Base-by-base conservation (phyloP, 1,284 basidiomycete species). In the Pseudozyma tsukubaensis region DNA sequence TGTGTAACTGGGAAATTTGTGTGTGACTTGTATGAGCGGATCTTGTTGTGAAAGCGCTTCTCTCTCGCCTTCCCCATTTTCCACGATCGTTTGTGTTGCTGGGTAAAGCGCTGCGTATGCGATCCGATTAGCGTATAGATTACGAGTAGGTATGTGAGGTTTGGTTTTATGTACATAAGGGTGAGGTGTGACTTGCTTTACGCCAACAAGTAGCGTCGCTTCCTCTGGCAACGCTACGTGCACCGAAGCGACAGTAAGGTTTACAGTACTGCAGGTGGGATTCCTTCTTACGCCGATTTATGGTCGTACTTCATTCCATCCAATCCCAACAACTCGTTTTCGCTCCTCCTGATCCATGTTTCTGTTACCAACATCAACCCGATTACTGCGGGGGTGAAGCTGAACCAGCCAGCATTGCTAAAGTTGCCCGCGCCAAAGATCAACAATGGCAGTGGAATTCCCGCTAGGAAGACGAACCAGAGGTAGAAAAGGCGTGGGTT, bases 341-440 rank as follows among this genome's bases (percentile, higher is more conserved):
- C 80, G 10, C 65, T 65, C 40, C 73, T 73, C 37, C 64, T 52
- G 29, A 84, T 83, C 66, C 59, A 67, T 14, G 67, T 76, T 49
- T 84, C 83, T 11, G 63, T 53, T 14, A 72, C 32, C 19, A 75
- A 36, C 51, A 79, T 51, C 24, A 81, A 40, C 34, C 54, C 63
- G 5, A 80, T 14, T 9, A 70, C 81, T 2, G 54, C 65, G 0
- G 78, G 69, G 16, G 79, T 77, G 45, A 83, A 59, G 18, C 65
- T 44, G 79, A 81, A 84, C 83, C 83, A 84, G 12, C 69, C 78
- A 29, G 83, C 74, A 40, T 81, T 81, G 51, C 57, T 59, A 59
- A 83, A 84, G 37, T 74, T 77, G n/a, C 83, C 83, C 1, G 77
- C 75, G 24, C 83, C 83, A 71, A 84, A 84, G 43, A 78, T 79